These are phyloP conservation scores for Lolium rigidum DNA, from an alignment of 176 grass and related monocot genomes.

Conservation along the genomic window DNA sequence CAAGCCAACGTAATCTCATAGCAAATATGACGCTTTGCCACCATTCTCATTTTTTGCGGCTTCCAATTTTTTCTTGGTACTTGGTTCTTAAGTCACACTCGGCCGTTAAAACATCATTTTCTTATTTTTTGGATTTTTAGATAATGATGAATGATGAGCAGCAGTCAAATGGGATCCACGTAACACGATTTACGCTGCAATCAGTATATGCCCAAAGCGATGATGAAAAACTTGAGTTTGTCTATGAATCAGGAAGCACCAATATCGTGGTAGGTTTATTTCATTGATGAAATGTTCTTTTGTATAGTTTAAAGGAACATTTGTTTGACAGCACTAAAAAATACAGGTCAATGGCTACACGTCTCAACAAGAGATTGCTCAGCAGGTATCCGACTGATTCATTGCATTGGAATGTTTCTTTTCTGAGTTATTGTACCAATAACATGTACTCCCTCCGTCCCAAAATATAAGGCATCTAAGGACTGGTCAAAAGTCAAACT, in stretches of 20 bases:
- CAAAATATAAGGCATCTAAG: too few species aligned
- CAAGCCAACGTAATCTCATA: neutral
- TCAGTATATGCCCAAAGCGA: conserved; percentile 93
- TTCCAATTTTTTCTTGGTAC: conserved; percentile 23
- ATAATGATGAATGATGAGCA: conserved; percentile 98
- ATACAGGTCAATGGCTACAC: conserved; percentile 87
- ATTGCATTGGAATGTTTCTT: conserved; percentile 20
- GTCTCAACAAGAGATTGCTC: conserved; percentile 81
- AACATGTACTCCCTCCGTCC: too few species aligned
- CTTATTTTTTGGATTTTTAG: conserved; percentile 57
- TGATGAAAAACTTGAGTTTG: conserved; percentile 98
- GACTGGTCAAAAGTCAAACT: too few species aligned
- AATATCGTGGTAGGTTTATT: conserved; percentile 73
- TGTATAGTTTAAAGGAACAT: conserved; percentile 20
- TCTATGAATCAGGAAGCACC: conserved; percentile 97
- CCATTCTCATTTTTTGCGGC: neutral
- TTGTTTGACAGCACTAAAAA: conserved; percentile 36
- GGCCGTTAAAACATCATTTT: conserved; percentile 26
- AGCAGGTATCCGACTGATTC: conserved; percentile 62
- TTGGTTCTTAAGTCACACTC: conserved; percentile 15
- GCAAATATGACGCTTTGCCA: neutral
- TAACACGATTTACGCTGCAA: conserved; percentile 92
- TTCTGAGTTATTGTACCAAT: neutral
- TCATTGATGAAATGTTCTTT: conserved; percentile 30
- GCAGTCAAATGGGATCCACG: conserved; percentile 85